phyloP scores from a whole-genome alignment of 352 stramenopile genomes.

The Phytopythium chamaehyphon region DNA sequence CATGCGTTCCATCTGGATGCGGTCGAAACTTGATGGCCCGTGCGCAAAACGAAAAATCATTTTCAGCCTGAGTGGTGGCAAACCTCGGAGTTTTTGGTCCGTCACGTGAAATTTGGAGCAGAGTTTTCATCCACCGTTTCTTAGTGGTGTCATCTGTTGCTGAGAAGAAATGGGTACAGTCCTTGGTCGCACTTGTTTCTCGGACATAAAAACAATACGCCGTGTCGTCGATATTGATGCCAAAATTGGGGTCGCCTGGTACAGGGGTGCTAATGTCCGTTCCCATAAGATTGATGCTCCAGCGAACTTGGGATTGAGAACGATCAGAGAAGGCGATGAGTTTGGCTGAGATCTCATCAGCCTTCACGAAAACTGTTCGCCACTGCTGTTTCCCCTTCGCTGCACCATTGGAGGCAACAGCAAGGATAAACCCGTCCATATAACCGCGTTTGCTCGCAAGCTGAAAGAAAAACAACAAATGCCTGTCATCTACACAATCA shows the following conservation, averaged over 20 bases:
- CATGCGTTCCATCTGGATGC: conserved; percentile 41
- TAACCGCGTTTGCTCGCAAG: too few species aligned
- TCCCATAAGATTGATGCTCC: conserved; percentile 39
- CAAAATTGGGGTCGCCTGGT: conserved; percentile 44
- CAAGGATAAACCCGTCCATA: conserved; percentile 54
- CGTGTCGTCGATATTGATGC: conserved; percentile 39
- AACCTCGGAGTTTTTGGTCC: conserved; percentile 43
- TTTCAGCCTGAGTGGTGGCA: conserved; percentile 17
- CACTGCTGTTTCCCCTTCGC: conserved; percentile 33
- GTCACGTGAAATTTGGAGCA: conserved; percentile 38
- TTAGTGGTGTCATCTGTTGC: conserved; percentile 36
- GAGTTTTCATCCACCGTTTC: conserved; percentile 47
- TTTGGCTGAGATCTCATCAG: conserved; percentile 62
- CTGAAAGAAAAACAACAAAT: too few species aligned
- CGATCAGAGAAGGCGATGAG: conserved; percentile 52
- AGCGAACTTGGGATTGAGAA: conserved; percentile 42
- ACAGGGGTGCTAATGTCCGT: conserved; percentile 57
- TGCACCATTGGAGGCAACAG: conserved; percentile 20
- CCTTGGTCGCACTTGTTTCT: conserved; percentile 26
- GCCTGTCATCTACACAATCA: too few species aligned
- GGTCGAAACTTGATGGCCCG: conserved; percentile 34
- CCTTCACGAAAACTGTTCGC: conserved; percentile 49
- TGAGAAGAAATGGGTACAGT: conserved; percentile 37
- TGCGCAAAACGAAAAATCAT: conserved; percentile 41
- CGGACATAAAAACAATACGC: conserved; percentile 61